phyloP scores from a whole-genome alignment of 495 filamentous ascomycete genomes.

The Xylaria venustula region DNA sequence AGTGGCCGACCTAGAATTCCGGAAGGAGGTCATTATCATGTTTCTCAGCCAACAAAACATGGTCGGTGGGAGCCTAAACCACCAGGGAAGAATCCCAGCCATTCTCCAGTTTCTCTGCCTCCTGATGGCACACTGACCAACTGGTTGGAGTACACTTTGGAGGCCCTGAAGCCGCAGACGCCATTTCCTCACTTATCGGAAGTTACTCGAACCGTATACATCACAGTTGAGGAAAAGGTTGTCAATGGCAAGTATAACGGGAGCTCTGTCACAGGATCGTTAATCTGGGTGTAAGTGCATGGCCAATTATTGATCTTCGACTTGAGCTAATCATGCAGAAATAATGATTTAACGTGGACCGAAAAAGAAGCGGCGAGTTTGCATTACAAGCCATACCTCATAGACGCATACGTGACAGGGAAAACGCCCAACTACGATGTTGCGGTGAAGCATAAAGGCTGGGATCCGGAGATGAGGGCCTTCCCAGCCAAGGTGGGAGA shows the following conservation, averaged over 20 bases:
- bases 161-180: slow-evolving; percentile 33
- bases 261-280: slow-evolving; percentile 19
- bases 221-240: slow-evolving; percentile 44
- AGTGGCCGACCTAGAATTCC: background rate
- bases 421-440: slow-evolving; percentile 40
- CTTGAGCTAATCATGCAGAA: slow-evolving; percentile 18
- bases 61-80: slow-evolving; percentile 6
- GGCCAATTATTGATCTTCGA: background rate
- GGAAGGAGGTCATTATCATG: background rate
- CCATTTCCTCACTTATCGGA: slow-evolving; percentile 47
- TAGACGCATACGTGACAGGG: slow-evolving; percentile 53
- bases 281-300: slow-evolving; percentile 29
- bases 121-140: slow-evolving; percentile 29
- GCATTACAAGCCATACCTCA: slow-evolving; percentile 47
- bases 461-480: slow-evolving; percentile 49
- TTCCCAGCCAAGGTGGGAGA: slow-evolving; percentile 58
- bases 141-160: slow-evolving; percentile 57
- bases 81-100: slow-evolving; percentile 28
- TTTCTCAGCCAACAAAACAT: background rate
- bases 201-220: slow-evolving; percentile 53
- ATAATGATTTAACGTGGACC: slow-evolving; percentile 52
- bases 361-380: slow-evolving; percentile 33
- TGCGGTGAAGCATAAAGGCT: slow-evolving; percentile 47
- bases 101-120: slow-evolving; percentile 39
- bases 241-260: slow-evolving; percentile 35